Evolutionary conservation across 805 yeast species (phyloP).

Genomic region (Metschnikowia rubicola): DNA sequence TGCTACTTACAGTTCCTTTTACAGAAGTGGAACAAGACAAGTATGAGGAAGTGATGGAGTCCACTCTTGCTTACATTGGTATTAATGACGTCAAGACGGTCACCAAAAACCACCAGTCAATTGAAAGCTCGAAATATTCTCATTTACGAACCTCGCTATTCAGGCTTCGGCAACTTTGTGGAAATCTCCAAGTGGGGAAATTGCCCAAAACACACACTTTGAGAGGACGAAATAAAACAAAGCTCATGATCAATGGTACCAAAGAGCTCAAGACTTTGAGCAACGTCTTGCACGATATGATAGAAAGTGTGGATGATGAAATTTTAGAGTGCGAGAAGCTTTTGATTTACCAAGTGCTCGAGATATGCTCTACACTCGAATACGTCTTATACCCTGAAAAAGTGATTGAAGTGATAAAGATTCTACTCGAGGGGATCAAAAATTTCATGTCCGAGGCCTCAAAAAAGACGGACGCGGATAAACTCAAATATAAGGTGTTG

Average conservation of each 20-base stretch:
- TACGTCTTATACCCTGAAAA: constrained; percentile 45
- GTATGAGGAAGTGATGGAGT: constrained; percentile 60
- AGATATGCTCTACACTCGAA: constrained; percentile 70
- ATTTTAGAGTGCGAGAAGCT: constrained; percentile 48
- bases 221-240: constrained; percentile 9
- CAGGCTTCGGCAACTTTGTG: constrained; percentile 72
- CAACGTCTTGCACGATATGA: constrained; percentile 65
- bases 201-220: constrained; percentile 12
- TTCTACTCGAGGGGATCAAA: constrained; percentile 23
- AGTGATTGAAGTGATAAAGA: constrained; percentile 48
- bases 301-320: constrained; percentile 50
- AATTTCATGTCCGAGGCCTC: constrained; percentile 1
- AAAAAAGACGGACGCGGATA: neutral
- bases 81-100: constrained; percentile 53
- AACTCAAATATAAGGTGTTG: neutral
- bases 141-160: constrained; percentile 68
- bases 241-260: constrained; percentile 14
- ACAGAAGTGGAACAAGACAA: constrained; percentile 82
- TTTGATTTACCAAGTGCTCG: constrained; percentile 44
- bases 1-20: constrained; percentile 69
- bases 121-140: constrained; percentile 37
- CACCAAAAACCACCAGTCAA: constrained; percentile 45
- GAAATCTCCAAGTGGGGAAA: constrained; percentile 62
- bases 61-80: constrained; percentile 57
- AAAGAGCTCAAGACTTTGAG: constrained; percentile 47